phyloP scores from a whole-genome alignment of 371 early-diverging fungal species.

The Aphelidium insulamus region DNA sequence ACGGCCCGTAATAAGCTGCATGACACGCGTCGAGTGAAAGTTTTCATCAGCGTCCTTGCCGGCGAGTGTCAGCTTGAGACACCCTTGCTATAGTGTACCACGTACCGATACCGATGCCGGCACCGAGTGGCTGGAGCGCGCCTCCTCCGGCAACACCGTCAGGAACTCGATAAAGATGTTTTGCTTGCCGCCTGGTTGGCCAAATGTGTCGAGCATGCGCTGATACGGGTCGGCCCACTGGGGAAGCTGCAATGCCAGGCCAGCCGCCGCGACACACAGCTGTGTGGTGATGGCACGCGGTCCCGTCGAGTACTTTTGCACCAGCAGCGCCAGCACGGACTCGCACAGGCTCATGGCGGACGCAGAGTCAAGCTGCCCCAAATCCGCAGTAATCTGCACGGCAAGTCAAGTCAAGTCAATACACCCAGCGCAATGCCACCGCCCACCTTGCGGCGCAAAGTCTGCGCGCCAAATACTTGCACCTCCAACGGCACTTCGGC shows the following conservation, averaged over 20 bases:
- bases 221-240: constrained; percentile 60
- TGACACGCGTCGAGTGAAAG: too few species aligned
- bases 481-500: constrained; percentile 29
- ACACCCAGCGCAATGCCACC: neutral
- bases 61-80: too few species aligned
- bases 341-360: constrained; percentile 49
- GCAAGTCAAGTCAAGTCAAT: neutral
- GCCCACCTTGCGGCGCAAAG: constrained; percentile 63
- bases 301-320: constrained; percentile 20
- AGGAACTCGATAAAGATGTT: constrained; percentile 51
- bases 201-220: constrained; percentile 35
- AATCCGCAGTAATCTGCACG: constrained; percentile 45
- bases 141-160: constrained; percentile 69
- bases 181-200: constrained; percentile 25
- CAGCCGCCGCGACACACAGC: constrained; percentile 61
- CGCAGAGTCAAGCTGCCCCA: constrained; percentile 39
- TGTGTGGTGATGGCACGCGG: constrained; percentile 47
- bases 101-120: constrained; percentile 35
- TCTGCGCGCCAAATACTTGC: constrained; percentile 77
- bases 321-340: constrained; percentile 39
- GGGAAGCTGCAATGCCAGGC: constrained; percentile 53
- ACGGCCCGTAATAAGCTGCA: too few species aligned
- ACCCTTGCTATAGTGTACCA: too few species aligned
- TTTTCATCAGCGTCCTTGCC: too few species aligned
- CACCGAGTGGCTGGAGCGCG: constrained; percentile 34